Base-by-base conservation (phyloP, 495 filamentous ascomycete genomes). In the Poronia punctata region DNA sequence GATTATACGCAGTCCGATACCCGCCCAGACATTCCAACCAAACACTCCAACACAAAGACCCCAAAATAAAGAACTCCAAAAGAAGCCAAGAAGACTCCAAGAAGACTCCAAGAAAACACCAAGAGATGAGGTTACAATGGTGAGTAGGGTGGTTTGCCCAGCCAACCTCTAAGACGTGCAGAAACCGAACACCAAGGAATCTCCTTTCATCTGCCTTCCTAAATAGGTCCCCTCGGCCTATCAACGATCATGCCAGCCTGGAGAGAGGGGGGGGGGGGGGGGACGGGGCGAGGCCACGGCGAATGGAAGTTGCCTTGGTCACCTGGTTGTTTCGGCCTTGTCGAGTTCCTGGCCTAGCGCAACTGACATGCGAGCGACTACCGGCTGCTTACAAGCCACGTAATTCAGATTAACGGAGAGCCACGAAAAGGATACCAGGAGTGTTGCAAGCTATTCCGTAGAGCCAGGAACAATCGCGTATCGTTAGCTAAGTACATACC, bases 221-320 rank as follows among this genome's bases (percentile, higher is more conserved):
- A 32, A 31, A 31, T 32, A 32, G 28, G 38, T 24, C 30, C 38
- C 32, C 38, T 39, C 7, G 36, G 36, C 36, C 36, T 39, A 39
- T 39, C 36, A 39, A 41, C 7, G 12, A 59, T 30, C 21, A 43
- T 42, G 16, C 30, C 19, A 1, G 37, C 29, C 16, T 37, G 21
- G 15, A 53, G 45, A 0, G 46, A 35, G 18, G 40, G 29, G 1
- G 51, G 53, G 2, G 55, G 24, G 0, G 46, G 46, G 0, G 61
- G 59, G 1, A 62, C 20, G 1, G 35, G 35, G 24, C 20, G 12
- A 36, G 21, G 20, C 34, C 34, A 36, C 34, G 12, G 20, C n/a
- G n/a, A n/a, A n/a, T n/a, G n/a, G n/a, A n/a, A n/a, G n/a, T n/a
- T n/a, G n/a, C n/a, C n/a, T n/a, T n/a, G n/a, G n/a, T n/a, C n/a